phyloP scores from a whole-genome alignment of 768 basidiomycete genomes.

The Rhodotorula babjevae region DNA sequence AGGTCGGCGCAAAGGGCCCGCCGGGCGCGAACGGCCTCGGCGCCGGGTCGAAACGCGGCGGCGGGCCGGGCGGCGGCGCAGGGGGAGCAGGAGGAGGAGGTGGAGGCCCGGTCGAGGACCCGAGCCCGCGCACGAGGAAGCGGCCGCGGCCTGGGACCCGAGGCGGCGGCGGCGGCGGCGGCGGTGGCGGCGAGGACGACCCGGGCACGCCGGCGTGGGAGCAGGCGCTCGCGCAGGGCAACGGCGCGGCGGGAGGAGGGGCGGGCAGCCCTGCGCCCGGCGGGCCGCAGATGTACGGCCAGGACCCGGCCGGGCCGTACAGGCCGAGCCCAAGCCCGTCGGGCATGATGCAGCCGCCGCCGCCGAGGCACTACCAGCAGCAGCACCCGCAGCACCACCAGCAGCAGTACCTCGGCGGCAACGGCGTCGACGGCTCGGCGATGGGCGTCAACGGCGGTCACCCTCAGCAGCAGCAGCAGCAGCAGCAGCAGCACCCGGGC shows the following conservation, averaged over 20 bases:
- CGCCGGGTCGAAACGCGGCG: constrained; percentile 22
- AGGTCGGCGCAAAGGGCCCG: constrained; percentile 4
- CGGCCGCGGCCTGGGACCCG: constrained; percentile 12
- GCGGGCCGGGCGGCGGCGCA: no score
- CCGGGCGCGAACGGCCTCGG: constrained; percentile 4
- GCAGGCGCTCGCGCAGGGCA: neutral
- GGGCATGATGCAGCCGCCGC: neutral
- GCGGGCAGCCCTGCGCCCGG: constrained; percentile 15
- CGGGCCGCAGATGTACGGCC: neutral
- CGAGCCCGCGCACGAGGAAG: constrained; percentile 29
- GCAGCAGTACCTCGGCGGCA: neutral
- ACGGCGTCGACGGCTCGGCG: constrained; percentile 3
- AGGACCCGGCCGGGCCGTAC: constrained; percentile 4
- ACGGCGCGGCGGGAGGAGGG: no score
- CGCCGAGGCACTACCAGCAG: neutral
- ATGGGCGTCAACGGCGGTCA: constrained; percentile 1
- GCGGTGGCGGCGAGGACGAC: constrained; percentile 4
- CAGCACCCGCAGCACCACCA: constrained; percentile 12
- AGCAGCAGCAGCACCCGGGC: neutral
- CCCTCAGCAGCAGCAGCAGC: neutral
- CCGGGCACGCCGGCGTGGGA: no score
- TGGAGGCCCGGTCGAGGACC: constrained; percentile 10
- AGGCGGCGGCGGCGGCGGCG: constrained; percentile 22
- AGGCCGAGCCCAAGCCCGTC: constrained; percentile 23
- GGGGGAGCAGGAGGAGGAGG: no score